phyloP scores from a whole-genome alignment of 768 basidiomycete genomes.

The Dictyophora rubrovolvata region DNA sequence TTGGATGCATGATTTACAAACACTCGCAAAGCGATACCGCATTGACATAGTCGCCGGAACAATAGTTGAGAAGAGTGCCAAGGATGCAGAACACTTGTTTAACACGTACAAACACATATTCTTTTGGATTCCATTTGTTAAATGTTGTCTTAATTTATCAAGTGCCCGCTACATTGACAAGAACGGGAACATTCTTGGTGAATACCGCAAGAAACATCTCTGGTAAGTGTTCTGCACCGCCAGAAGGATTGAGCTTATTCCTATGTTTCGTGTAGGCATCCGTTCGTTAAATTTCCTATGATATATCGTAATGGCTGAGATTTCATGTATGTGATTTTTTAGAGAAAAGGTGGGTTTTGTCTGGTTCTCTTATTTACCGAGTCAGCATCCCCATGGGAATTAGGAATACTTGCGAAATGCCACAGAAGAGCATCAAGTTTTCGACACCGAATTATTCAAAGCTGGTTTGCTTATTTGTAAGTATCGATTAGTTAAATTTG shows the following conservation, averaged over 20 bases:
- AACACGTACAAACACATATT: background rate
- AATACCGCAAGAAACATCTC: constrained; percentile 9
- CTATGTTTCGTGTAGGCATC: constrained; percentile 1
- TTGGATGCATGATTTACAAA: constrained; percentile 1
- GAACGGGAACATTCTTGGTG: constrained; percentile 3
- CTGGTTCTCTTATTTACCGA: background rate
- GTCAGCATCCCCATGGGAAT: background rate
- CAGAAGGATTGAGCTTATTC: background rate
- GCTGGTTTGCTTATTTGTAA: constrained; percentile 6
- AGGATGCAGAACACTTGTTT: constrained; percentile 6
- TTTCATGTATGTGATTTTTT: background rate
- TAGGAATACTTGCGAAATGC: constrained; percentile 7
- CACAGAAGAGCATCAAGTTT: constrained; percentile 6
- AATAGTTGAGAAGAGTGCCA: constrained; percentile 4
- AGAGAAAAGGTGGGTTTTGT: constrained; percentile 4
- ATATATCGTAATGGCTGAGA: background rate
- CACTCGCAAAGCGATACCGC: background rate
- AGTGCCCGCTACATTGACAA: constrained; percentile 9
- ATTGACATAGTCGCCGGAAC: constrained; percentile 8
- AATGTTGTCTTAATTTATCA: background rate
- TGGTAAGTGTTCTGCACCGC: background rate
- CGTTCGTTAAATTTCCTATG: background rate
- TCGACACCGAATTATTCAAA: constrained; percentile 6
- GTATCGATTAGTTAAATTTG: background rate
- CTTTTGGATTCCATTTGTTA: background rate